Evolutionary conservation across 495 filamentous ascomycete species (phyloP).

Genomic region (Penicillium arizonense): DNA sequence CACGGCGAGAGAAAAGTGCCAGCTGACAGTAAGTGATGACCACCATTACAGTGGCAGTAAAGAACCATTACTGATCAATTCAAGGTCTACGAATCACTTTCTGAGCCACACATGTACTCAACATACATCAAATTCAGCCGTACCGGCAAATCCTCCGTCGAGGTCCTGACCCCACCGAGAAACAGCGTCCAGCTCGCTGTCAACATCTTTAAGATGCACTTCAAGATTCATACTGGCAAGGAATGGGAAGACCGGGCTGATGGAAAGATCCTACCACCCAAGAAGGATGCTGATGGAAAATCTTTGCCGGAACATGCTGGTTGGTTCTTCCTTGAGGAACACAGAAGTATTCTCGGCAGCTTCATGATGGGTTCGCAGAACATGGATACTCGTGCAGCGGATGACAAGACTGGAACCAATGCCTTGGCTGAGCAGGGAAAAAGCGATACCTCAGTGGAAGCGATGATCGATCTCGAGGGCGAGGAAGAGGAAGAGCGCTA

Average conservation of each 20-base stretch:
- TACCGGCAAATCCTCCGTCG: constrained; percentile 17
- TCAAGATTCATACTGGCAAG: constrained; percentile 52
- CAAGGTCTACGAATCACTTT: constrained; percentile 54
- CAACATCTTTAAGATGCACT: constrained; percentile 52
- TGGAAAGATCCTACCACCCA: constrained; percentile 10
- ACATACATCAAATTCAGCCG: constrained; percentile 36
- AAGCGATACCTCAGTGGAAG: no score
- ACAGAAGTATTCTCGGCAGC: constrained; percentile 16
- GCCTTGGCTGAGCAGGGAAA: no score
- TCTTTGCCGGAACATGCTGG: constrained; percentile 26
- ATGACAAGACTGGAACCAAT: neutral
- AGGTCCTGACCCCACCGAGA: constrained; percentile 32
- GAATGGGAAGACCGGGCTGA: constrained; percentile 52
- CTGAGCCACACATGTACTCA: constrained; percentile 46
- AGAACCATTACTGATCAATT: constrained; percentile 1
- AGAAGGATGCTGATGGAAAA: constrained; percentile 24
- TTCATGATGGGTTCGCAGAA: constrained; percentile 14
- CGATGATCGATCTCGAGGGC: no score
- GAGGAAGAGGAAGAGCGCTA: no score
- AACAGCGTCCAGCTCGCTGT: constrained; percentile 36
- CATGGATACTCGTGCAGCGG: neutral
- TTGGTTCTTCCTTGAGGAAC: constrained; percentile 31
- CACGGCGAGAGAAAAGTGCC: constrained; percentile 8
- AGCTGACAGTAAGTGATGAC: constrained; percentile 25
- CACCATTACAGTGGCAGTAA: neutral